Evolutionary conservation across 345 rosid species (phyloP).

Genomic region (Dovyalis caffra): DNA sequence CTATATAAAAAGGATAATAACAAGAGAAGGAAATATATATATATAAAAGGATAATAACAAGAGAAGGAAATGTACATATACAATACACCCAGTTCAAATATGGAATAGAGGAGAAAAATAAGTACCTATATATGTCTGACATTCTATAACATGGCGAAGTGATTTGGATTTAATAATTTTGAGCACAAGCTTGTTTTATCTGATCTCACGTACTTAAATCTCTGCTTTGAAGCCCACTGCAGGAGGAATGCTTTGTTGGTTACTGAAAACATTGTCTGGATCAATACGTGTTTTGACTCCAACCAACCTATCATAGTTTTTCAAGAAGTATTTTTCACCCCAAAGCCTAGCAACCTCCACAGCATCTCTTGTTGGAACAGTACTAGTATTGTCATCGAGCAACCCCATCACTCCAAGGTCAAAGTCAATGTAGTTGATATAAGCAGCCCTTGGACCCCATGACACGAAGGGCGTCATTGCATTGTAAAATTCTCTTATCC

Average conservation of each 20-base stretch:
- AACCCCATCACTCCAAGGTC: constrained; percentile 20
- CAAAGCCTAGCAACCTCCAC: constrained; percentile 26
- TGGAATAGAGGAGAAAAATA: too few species aligned
- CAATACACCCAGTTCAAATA: too few species aligned
- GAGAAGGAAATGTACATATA: too few species aligned
- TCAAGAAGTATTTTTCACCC: constrained; percentile 34
- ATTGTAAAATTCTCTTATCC: constrained; percentile 27
- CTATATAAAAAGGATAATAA: too few species aligned
- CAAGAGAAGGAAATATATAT: too few species aligned
- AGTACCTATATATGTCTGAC: too few species aligned
- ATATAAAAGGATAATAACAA: too few species aligned
- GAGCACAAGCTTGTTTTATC: too few species aligned
- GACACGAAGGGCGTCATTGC: constrained; percentile 32
- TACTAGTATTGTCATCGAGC: not conserved
- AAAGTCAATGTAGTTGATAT: constrained; percentile 28
- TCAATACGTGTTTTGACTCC: constrained; percentile 24
- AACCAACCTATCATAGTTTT: constrained; percentile 29
- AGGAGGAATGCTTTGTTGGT: constrained; percentile 32
- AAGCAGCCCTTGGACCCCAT: constrained; percentile 25
- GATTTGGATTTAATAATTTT: too few species aligned
- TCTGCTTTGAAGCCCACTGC: not conserved
- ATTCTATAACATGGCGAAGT: too few species aligned
- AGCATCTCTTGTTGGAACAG: not conserved
- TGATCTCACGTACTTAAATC: not conserved
- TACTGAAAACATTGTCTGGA: constrained; percentile 22